These are phyloP conservation scores for Exophiala sideris DNA, from an alignment of 2,329 filamentous ascomycete species.

Conservation along the genomic window DNA sequence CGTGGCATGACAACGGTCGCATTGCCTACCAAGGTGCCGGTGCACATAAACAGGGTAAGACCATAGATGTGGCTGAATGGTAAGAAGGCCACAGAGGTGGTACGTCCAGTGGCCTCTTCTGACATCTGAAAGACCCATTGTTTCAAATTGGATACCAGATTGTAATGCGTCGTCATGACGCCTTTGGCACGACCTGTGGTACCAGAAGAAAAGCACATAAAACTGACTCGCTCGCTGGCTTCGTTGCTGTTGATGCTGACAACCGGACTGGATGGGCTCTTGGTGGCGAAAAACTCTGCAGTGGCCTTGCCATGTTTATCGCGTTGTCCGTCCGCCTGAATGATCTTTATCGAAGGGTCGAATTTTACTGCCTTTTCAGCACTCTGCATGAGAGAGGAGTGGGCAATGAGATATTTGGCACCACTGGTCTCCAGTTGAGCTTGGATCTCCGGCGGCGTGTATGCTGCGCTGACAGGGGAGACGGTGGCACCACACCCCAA, in stretches of 20 bases:
- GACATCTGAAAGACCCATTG: slow-evolving; percentile 26
- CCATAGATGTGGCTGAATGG: slow-evolving; percentile 74
- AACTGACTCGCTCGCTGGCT: slow-evolving; percentile 37
- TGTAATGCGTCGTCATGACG: slow-evolving; percentile 72
- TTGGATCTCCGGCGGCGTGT: slow-evolving; percentile 76
- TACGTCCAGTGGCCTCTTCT: slow-evolving; percentile 48
- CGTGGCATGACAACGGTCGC: slow-evolving; percentile 74
- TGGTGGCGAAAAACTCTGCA: slow-evolving; percentile 14
- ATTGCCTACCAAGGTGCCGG: slow-evolving; percentile 51
- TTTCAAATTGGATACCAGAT: slow-evolving; percentile 64
- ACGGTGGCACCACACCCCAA: slow-evolving; percentile 79
- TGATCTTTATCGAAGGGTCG: slow-evolving; percentile 8
- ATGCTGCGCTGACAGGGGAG: slow-evolving; percentile 81
- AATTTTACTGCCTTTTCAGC: slow-evolving; percentile 64
- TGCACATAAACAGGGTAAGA: slow-evolving; percentile 67
- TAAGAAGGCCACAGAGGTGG: slow-evolving; percentile 54
- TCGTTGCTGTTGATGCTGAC: slow-evolving; percentile 59
- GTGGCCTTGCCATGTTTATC: slow-evolving; percentile 64
- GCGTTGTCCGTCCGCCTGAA: slow-evolving; percentile 63
- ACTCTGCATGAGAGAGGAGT: slow-evolving; percentile 61
- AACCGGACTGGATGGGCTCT: slow-evolving; percentile 14
- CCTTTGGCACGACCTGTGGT: slow-evolving; percentile 83
- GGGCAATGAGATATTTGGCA: slow-evolving; percentile 72
- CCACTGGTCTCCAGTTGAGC: slow-evolving; percentile 78
- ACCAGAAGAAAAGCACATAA: slow-evolving; percentile 71